Percentiles rank a stretch among this genome's conserved stretches.
phyloP scores from a whole-genome alignment of 2,329 filamentous ascomycete genomes.

The Neonectria neomacrospora region DNA sequence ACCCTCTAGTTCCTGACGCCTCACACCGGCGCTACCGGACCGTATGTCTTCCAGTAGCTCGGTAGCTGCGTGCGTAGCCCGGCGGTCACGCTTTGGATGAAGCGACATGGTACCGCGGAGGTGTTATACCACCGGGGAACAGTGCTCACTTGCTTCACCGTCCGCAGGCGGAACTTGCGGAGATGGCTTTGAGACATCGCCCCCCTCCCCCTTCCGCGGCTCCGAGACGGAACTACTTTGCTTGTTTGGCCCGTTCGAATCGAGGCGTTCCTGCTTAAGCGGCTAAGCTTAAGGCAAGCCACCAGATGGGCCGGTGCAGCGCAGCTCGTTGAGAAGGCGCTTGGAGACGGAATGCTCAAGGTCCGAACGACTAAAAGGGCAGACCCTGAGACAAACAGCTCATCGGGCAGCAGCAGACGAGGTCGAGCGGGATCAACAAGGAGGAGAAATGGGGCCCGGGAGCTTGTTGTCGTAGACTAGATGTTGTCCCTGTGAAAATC shows the following conservation, averaged over 20 bases:
- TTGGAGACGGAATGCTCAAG: background rate
- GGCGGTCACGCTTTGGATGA: background rate
- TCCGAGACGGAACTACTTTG: background rate
- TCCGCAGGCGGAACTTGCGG: background rate
- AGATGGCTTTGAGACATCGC: background rate
- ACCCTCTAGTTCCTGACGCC: conserved; percentile 10
- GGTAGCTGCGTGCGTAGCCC: conserved; percentile 1
- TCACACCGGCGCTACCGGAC: conserved; percentile 6
- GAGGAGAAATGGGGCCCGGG: background rate
- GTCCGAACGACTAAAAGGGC: conserved; percentile 20
- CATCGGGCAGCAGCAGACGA: background rate
- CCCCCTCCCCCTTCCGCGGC: background rate
- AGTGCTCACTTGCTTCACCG: background rate
- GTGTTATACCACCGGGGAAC: background rate
- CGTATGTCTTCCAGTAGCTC: background rate
- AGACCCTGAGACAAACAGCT: background rate
- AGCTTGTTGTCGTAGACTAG: background rate
- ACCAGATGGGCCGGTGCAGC: conserved; percentile 26
- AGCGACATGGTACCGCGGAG: conserved; percentile 8
- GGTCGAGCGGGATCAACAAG: background rate
- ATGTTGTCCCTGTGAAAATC: background rate
- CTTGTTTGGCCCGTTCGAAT: background rate
- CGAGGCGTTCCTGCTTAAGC: conserved; percentile 21
- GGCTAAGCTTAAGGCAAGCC: conserved; percentile 32
- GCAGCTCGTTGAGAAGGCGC: conserved; percentile 3